Evolutionary conservation across 768 basidiomycete genomes (phyloP).

Genomic region (Lactarius sanguifluus): DNA sequence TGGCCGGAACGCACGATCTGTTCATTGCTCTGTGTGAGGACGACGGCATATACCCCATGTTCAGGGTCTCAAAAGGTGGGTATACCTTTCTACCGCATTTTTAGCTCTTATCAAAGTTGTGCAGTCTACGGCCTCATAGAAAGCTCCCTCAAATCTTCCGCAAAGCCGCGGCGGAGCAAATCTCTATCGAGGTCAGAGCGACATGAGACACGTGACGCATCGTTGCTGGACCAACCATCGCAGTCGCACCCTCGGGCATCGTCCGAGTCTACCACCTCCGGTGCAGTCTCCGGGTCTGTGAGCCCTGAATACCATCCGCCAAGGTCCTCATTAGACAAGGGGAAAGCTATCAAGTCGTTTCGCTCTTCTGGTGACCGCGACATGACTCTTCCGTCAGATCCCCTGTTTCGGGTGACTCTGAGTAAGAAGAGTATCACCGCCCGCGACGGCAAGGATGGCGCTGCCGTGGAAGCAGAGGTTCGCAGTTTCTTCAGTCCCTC

Average conservation of each 20-base stretch:
- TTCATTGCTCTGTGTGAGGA: constrained; percentile 91
- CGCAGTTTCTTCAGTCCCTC: constrained; percentile 16
- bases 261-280: constrained; percentile 41
- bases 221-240: constrained; percentile 30
- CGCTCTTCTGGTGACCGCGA: constrained; percentile 44
- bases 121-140: constrained; percentile 45
- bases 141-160: constrained; percentile 13
- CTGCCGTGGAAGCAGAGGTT: constrained; percentile 31
- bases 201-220: constrained; percentile 15
- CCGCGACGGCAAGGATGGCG: constrained; percentile 20
- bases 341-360: constrained; percentile 61
- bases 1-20: constrained; percentile 76
- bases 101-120: constrained; percentile 20
- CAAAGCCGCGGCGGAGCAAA: constrained; percentile 22
- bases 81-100: constrained; percentile 8
- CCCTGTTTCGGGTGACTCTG: constrained; percentile 35
- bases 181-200: constrained; percentile 22
- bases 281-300: constrained; percentile 27
- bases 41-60: constrained; percentile 78
- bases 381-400: constrained; percentile 21
- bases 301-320: constrained; percentile 40
- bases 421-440: constrained; percentile 8
- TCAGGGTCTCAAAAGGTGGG: constrained; percentile 84
- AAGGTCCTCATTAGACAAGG: constrained; percentile 57
- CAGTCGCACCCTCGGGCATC: constrained; percentile 39